Percentiles rank a stretch among this genome's conserved stretches.
These are phyloP conservation scores for Phytophthora pisi DNA, from an alignment of 352 stramenopile genomes.

Conservation along the genomic window DNA sequence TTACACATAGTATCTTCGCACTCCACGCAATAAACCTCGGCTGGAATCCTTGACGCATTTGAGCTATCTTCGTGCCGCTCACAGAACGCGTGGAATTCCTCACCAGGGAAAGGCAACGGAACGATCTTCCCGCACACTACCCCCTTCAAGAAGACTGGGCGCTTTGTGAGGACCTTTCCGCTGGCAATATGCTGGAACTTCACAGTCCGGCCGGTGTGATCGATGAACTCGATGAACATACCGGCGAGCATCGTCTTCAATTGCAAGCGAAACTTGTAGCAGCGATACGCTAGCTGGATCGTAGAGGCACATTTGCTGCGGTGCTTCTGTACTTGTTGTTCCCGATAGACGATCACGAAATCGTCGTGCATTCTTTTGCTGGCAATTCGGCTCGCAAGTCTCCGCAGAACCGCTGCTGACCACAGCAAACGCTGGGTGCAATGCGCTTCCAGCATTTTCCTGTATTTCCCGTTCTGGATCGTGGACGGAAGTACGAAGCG, in stretches of 20 bases:
- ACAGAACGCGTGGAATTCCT: conserved; percentile 73
- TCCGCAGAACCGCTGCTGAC: conserved; percentile 46
- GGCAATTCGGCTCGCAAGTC: conserved; percentile 49
- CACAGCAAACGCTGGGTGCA: conserved; percentile 54
- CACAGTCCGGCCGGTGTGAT: conserved; percentile 49
- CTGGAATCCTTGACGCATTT: conserved; percentile 33
- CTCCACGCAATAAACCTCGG: conserved; percentile 67
- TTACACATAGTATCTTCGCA: conserved; percentile 76
- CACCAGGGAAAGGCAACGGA: conserved; percentile 67
- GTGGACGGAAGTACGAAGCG: conserved; percentile 65
- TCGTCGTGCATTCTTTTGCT: conserved; percentile 46
- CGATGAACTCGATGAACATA: conserved; percentile 71
- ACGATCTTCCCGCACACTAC: conserved; percentile 55
- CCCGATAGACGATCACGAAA: conserved; percentile 49
- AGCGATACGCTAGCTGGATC: conserved; percentile 54
- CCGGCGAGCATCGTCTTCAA: conserved; percentile 49
- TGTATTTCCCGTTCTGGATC: conserved; percentile 64
- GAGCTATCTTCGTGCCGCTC: conserved; percentile 65
- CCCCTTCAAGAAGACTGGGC: conserved; percentile 61
- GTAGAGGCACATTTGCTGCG: conserved; percentile 33
- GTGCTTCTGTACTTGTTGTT: conserved; percentile 39
- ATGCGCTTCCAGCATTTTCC: conserved; percentile 46
- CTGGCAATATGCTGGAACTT: conserved; percentile 53
- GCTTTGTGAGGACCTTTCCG: conserved; percentile 37
- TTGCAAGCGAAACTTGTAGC: conserved; percentile 53